A percentile compares a stretch with the other conserved stretches of the same genome.
phyloP scores from a whole-genome alignment of 176 grass and related monocot genomes.

The Eragrostis curvula region DNA sequence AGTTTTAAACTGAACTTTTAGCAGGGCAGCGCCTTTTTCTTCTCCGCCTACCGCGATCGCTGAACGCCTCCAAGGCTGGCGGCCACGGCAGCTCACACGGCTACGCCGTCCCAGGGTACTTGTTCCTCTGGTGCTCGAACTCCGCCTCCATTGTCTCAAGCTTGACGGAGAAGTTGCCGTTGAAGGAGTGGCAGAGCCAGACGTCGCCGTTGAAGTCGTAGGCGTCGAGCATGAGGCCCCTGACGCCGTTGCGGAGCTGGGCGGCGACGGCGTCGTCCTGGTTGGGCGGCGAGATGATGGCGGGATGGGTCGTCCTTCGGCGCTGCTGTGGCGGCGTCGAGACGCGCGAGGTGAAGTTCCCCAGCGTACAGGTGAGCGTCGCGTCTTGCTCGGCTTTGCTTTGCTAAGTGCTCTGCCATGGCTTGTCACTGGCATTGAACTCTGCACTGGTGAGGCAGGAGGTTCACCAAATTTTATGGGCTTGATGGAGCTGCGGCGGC shows the following conservation, averaged over 20 bases:
- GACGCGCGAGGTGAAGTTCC: constrained; percentile 73
- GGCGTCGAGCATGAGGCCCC: constrained; percentile 77
- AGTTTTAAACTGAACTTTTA: too few species aligned
- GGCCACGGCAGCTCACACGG: constrained; percentile 35
- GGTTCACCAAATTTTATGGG: constrained; percentile 83
- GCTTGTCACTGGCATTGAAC: background rate
- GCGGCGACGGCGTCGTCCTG: constrained; percentile 76
- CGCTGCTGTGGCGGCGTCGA: too few species aligned
- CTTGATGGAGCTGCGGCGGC: constrained; percentile 58
- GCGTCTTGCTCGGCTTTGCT: background rate
- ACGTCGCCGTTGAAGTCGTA: constrained; percentile 74
- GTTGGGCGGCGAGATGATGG: constrained; percentile 70
- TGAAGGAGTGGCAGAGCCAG: constrained; percentile 84
- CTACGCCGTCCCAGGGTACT: background rate
- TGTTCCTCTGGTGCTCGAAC: background rate
- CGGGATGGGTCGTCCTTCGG: too few species aligned
- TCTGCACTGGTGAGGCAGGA: constrained; percentile 45
- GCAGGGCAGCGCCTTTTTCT: too few species aligned
- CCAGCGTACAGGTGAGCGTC: constrained; percentile 63
- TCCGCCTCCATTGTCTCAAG: background rate
- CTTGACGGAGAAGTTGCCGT: constrained; percentile 49
- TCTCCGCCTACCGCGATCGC: too few species aligned
- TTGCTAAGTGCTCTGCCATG: background rate
- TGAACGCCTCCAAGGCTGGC: background rate
- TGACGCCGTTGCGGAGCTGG: constrained; percentile 71